These are phyloP conservation scores for Tetrahymena thermophila DNA, from an alignment of 73 alveolate genomes.

Conservation along the genomic window DNA sequence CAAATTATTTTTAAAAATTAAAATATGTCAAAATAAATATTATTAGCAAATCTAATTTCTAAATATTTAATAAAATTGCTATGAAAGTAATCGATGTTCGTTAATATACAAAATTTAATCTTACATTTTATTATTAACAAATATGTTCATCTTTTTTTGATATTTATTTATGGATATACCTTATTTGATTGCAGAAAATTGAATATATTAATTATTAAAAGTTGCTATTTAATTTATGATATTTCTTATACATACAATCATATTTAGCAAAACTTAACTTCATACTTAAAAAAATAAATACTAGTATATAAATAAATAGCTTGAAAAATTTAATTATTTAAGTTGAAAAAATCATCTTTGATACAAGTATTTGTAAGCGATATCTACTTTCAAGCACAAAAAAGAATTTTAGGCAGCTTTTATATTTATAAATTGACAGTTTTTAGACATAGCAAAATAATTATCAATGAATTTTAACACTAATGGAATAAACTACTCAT, in stretches of 20 bases:
- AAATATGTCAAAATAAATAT: too few relatives aligned
- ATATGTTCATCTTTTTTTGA: too few relatives aligned
- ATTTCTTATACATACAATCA: background rate
- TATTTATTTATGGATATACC: too few relatives aligned
- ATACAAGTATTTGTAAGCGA: background rate
- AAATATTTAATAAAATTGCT: too few relatives aligned
- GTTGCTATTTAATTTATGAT: background rate
- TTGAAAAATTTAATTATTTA: too few relatives aligned
- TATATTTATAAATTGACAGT: background rate
- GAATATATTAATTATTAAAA: too few relatives aligned
- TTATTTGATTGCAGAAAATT: background rate
- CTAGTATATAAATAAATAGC: background rate
- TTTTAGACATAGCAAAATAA: background rate
- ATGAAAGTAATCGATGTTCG: too few relatives aligned
- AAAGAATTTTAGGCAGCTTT: background rate
- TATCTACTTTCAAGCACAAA: too few relatives aligned
- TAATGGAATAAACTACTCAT: background rate
- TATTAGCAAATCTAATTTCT: too few relatives aligned
- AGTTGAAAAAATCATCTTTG: background rate
- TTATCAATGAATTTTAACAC: background rate
- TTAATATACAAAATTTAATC: too few relatives aligned
- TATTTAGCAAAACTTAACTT: background rate
- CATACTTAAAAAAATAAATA: background rate
- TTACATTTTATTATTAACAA: too few relatives aligned
- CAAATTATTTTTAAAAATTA: too few relatives aligned